Evolutionary conservation across 768 basidiomycete genomes (phyloP), one percentile per base, ranked within the genome.

Genomic region (Russula sp.): DNA sequence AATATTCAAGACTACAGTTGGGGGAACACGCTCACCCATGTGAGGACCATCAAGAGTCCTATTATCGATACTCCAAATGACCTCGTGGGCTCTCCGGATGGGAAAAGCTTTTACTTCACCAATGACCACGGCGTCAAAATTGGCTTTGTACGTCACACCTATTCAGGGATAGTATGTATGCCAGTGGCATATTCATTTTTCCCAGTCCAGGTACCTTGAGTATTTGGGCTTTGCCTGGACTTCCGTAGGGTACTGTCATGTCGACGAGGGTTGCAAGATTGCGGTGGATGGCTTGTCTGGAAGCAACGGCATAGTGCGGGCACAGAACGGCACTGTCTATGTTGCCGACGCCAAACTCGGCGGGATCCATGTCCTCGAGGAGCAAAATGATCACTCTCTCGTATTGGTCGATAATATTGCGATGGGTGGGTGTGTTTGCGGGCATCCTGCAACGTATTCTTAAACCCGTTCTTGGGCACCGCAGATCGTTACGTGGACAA

Each of bases 21-120:
- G 82, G 75, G 78, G 59, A 69, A 73, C 26, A 75, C 70, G 1
- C 68, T 89, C 55, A 76, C 73, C 5, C 83, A 89, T 69, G 71
- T 90, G 28, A 78, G 73, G 64, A 90, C 90, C 5, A 74, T 90
- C 22, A 73, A 79, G 40, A 80, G 86, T 70, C 76, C 80, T 8
- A 72, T 82, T 13, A 78, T 91, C 26, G 46, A 80, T 13, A 83
- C 87, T 5, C 90, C 90, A 2, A 91, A 90, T 70, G 89, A 90
- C 70, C 59, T 91, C 16, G 81, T 84, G n/a, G 88, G 89, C 32
- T 80, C 78, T 34, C 71, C 82, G 3, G 85, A 89, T 66, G 87
- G 87, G 30, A 76, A 80, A 64, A 82, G 81, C 44, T 84, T 90
- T 62, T 84, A 83, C 72, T 83, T 90, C 71, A 87, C 88, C 34